phyloP scores from a whole-genome alignment of 2,329 filamentous ascomycete genomes.

The Graphiopsis chlorocephala region DNA sequence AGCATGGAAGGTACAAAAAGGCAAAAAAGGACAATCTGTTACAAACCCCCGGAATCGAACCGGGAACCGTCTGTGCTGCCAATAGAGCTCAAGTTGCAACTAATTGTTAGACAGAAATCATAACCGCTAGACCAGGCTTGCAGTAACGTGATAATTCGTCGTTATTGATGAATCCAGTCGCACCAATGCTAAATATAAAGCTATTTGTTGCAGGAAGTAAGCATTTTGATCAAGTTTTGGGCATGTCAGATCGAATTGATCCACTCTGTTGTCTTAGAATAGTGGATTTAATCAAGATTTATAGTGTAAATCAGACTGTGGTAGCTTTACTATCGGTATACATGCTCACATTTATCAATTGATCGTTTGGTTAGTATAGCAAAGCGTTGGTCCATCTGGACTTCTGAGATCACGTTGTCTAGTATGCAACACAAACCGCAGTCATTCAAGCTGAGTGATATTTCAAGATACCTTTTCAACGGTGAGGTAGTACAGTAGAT shows the following conservation, averaged over 20 bases:
- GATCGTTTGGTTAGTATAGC: background rate
- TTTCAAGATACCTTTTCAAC: background rate
- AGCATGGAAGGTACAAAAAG: background rate
- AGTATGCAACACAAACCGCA: background rate
- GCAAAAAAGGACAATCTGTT: background rate
- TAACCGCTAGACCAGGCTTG: background rate
- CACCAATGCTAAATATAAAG: accelerated
- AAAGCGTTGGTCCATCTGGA: background rate
- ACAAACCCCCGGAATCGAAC: background rate
- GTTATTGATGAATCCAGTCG: background rate
- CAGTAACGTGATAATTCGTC: background rate
- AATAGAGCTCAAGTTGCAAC: background rate
- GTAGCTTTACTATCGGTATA: background rate
- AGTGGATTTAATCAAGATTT: background rate
- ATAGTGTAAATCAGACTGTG: background rate
- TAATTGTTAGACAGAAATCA: background rate
- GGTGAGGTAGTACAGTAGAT: background rate
- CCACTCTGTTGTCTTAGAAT: background rate
- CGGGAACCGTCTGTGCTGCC: background rate
- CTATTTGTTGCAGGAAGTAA: accelerated
- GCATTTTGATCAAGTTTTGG: background rate
- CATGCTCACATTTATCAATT: background rate
- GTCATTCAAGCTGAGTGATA: background rate
- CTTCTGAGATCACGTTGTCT: background rate
- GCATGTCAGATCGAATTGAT: background rate